Conservation (phyloP, 2,329 filamentous ascomycete genomes). For the Colletotrichum destructivum region DNA sequence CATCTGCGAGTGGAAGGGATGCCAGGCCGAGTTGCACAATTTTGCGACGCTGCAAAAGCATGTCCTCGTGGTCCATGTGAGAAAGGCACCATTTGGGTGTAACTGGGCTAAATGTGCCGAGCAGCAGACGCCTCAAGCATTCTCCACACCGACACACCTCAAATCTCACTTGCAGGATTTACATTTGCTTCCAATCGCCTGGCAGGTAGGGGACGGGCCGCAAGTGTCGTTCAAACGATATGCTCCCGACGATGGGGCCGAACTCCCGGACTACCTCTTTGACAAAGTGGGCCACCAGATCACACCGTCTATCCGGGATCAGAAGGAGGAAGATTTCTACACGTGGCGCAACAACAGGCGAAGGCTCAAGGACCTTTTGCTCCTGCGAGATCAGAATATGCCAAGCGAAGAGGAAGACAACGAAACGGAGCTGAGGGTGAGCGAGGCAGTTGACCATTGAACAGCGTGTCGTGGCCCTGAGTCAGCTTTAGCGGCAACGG, state of each 20-base stretch:
- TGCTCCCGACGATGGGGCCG: constrained; percentile 42
- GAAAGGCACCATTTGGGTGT: constrained; percentile 46
- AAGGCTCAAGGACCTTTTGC: constrained; percentile 60
- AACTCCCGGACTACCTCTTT: constrained; percentile 66
- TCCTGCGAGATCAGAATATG: constrained; percentile 62
- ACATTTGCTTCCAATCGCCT: constrained; percentile 69
- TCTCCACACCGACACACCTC: constrained; percentile 53
- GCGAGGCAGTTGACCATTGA: constrained; percentile 4
- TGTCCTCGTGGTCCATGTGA: constrained; percentile 64
- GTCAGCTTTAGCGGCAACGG: not conserved
- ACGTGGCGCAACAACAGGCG: constrained; percentile 62
- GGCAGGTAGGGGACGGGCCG: constrained; percentile 74
- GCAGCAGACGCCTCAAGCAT: constrained; percentile 25
- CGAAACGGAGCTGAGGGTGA: constrained; percentile 41
- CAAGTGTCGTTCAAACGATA: constrained; percentile 39
- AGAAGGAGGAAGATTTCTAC: constrained; percentile 64
- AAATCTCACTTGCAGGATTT: constrained; percentile 65
- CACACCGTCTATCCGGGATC: constrained; percentile 69
- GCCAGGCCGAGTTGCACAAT: constrained; percentile 74
- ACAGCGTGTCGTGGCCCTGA: constrained; percentile 1
- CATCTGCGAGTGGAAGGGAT: constrained; percentile 72
- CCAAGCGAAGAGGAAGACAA: constrained; percentile 58
- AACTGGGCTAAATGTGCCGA: constrained; percentile 59
- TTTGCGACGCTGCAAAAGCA: constrained; percentile 71
- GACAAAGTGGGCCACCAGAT: constrained; percentile 69